A percentile compares a stretch with the other conserved stretches of the same genome.
These are phyloP conservation scores for Vigna mungo DNA, from an alignment of 306 rosid species.

Conservation along the genomic window DNA sequence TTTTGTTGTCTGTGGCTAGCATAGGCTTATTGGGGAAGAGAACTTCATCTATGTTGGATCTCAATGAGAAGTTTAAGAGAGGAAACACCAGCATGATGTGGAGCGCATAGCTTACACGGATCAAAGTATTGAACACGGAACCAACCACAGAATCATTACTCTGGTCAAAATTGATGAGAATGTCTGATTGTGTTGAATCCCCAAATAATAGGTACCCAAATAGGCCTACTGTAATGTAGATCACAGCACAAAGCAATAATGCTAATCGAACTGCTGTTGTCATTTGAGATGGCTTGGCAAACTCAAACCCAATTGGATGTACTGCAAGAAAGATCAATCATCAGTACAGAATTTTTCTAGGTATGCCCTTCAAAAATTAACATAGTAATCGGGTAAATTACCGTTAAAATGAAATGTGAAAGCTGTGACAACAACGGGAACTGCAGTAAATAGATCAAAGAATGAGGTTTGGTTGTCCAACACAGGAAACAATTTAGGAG, in stretches of 20 bases:
- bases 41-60: constrained; percentile 82
- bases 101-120: constrained; percentile 86
- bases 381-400: not conserved
- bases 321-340: constrained; percentile 57
- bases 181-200: constrained; percentile 76
- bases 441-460: constrained; percentile 93
- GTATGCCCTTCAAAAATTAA: not conserved
- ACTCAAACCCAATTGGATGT: constrained; percentile 92
- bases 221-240: constrained; percentile 75
- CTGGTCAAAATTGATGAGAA: constrained; percentile 83
- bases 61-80: constrained; percentile 77
- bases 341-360: constrained; percentile 27
- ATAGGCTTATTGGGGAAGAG: constrained; percentile 66
- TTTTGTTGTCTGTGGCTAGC: constrained; percentile 64
- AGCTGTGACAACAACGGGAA: constrained; percentile 91
- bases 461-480: constrained; percentile 69
- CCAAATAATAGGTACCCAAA: constrained; percentile 95
- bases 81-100: constrained; percentile 94
- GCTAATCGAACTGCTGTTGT: constrained; percentile 74
- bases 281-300: constrained; percentile 76
- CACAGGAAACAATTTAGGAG: constrained; percentile 72
- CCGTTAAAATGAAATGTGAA: constrained; percentile 96
- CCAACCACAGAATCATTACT: constrained; percentile 61
- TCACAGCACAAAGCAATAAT: constrained; percentile 64
- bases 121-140: constrained; percentile 65